A percentile compares a stretch with the other conserved stretches of the same genome.
These are phyloP conservation scores for Porogramme epimiltina DNA, from an alignment of 1,284 basidiomycete species.

Conservation along the genomic window DNA sequence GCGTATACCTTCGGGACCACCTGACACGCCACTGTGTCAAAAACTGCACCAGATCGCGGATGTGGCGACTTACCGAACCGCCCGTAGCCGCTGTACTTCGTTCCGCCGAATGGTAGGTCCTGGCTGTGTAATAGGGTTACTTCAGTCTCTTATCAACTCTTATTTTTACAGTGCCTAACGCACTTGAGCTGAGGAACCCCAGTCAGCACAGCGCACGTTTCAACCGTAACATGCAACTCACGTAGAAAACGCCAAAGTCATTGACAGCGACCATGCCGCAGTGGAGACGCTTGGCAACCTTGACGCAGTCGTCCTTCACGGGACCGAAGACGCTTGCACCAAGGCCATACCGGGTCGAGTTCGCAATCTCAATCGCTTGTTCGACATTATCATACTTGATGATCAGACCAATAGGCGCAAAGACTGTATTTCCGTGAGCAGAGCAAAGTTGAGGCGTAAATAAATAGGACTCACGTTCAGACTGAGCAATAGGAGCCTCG, in stretches of 20 bases:
- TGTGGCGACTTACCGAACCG: constrained; percentile 68
- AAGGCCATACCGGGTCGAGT: constrained; percentile 87
- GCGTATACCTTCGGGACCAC: constrained; percentile 90
- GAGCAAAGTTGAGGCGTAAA: no score
- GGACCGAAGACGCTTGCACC: constrained; percentile 95
- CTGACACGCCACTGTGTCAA: constrained; percentile 36
- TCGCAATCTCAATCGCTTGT: constrained; percentile 85
- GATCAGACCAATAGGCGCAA: constrained; percentile 86
- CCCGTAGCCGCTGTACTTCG: constrained; percentile 88
- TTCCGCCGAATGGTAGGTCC: constrained; percentile 92
- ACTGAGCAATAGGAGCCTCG: constrained; percentile 75
- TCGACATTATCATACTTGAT: constrained; percentile 82
- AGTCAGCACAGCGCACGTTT: neutral
- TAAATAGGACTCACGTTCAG: constrained; percentile 67
- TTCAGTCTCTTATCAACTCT: constrained; percentile 4
- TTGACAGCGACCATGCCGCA: constrained; percentile 98
- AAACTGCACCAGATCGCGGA: constrained; percentile 7
- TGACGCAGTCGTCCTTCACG: constrained; percentile 70
- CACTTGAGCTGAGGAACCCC: constrained; percentile 56
- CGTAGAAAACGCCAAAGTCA: constrained; percentile 93
- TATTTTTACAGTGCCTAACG: constrained; percentile 22
- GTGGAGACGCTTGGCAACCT: constrained; percentile 78
- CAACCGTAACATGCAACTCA: constrained; percentile 39
- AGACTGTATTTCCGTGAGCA: constrained; percentile 69
- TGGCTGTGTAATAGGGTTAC: constrained; percentile 56